Evolutionary conservation across 257 asterid genomes (phyloP), one percentile per base, ranked within the genome.

Genomic region (Penstemon barbatus): DNA sequence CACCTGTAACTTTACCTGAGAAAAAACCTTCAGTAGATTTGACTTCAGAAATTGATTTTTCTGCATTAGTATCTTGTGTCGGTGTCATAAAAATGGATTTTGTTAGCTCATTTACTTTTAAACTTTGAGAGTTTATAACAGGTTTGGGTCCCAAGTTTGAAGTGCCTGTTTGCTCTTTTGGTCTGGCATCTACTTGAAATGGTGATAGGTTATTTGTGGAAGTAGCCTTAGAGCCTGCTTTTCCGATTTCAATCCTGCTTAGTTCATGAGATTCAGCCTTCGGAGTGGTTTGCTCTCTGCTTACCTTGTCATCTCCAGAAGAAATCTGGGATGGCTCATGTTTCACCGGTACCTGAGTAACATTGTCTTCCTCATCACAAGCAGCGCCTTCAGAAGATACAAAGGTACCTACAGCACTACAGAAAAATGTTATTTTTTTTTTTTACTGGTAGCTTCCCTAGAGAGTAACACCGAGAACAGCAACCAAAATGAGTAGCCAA

Each of bases 341-440:
- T 64, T 77, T 75, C 65, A 58, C 15, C 49, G 80, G 66, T 66
- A 63, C 68, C 55, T 56, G 60, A 61, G 75, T 63, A 70, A 74
- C 71, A 71, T 63, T 77, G 41, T 79, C 83, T 66, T 81, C 85
- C 71, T 83, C 94, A 61, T 69, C 80, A 75, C 82, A 79, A 38
- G 75, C 81, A 77, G 75, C 66, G 52, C 66, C 71, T 68, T 72
- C 83, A 12, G 79, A 64, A 57, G 87, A 75, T 65, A 15, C 57
- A 49, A 77, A 74, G 74, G 80, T 68, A 12, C 82, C 88, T 75
- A 73, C 64, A 78, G 92, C 87, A 81, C 98, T 89, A 73, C 72
- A 80, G 40, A 67, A 70, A 63, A 70, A 70, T 12, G 72, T 64
- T 65, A 69, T 66, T 63, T 36, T 57, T 46, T 66, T 63, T 36